Conservation (phyloP, 495 filamentous ascomycete species). For the Penicillium longicatenatum region DNA sequence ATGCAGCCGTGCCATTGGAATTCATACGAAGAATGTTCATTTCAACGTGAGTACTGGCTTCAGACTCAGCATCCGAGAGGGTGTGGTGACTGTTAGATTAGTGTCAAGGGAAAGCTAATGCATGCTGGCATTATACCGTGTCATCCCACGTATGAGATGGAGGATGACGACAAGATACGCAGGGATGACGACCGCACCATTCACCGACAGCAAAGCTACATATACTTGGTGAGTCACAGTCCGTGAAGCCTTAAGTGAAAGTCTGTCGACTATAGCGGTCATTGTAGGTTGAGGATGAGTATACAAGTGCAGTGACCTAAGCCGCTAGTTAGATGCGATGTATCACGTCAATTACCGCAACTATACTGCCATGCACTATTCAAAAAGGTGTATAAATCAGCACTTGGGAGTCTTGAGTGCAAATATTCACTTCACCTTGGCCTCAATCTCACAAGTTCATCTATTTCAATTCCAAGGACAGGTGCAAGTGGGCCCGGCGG, state of each 20-base stretch:
- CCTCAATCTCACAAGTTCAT: no score
- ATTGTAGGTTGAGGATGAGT: background rate
- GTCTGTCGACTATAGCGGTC: slow-evolving; percentile 5
- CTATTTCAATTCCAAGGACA: no score
- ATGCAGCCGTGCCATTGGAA: slow-evolving; percentile 12
- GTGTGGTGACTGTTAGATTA: background rate
- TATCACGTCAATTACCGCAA: background rate
- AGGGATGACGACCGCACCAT: slow-evolving; percentile 7
- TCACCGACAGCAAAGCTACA: slow-evolving; percentile 10
- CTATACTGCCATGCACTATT: no score
- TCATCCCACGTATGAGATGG: slow-evolving; percentile 16
- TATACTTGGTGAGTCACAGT: slow-evolving; percentile 2
- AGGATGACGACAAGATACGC: slow-evolving; percentile 5
- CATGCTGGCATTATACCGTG: slow-evolving; percentile 4
- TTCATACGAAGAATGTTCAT: slow-evolving; percentile 11
- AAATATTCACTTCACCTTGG: no score
- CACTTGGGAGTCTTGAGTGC: no score
- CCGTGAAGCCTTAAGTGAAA: slow-evolving; percentile 6
- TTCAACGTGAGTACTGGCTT: slow-evolving; percentile 15
- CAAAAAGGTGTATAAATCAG: no score
- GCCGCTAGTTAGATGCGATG: background rate
- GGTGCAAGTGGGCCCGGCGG: no score
- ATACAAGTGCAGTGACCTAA: background rate
- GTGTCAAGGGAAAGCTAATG: background rate
- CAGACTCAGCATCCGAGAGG: slow-evolving; percentile 11